Evolutionary conservation across 2,329 filamentous ascomycete genomes (phyloP).

Genomic region (Dissoconium aciculare): DNA sequence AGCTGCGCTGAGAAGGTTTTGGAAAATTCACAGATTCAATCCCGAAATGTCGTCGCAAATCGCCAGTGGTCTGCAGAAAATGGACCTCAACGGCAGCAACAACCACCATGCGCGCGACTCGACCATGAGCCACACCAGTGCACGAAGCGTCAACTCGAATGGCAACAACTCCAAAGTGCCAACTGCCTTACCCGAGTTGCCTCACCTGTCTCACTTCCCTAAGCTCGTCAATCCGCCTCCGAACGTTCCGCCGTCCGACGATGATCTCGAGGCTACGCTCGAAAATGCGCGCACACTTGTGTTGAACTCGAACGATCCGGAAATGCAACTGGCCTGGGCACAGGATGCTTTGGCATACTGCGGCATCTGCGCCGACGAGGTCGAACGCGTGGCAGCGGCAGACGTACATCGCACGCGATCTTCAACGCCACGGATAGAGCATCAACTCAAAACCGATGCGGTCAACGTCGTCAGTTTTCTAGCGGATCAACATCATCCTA

Average conservation of each 20-base stretch:
- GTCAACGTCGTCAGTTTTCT: constrained; percentile 85
- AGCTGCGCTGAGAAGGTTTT: too few relatives aligned
- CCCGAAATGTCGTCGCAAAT: constrained; percentile 90
- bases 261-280: constrained; percentile 80
- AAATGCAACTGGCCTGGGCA: constrained; percentile 94
- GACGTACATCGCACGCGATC: constrained; percentile 36
- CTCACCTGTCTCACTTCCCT: constrained; percentile 84
- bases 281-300: constrained; percentile 73
- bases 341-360: constrained; percentile 83
- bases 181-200: constrained; percentile 22
- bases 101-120: constrained; percentile 9
- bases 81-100: constrained; percentile 43
- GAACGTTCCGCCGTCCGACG: constrained; percentile 84
- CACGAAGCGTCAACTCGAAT: constrained; percentile 11
- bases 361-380: constrained; percentile 66
- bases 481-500: constrained; percentile 79
- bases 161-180: neutral
- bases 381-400: constrained; percentile 47
- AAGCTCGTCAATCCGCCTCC: constrained; percentile 62
- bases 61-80: constrained; percentile 80
- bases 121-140: constrained; percentile 22
- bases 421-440: constrained; percentile 71
- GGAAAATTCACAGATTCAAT: constrained; percentile 17
- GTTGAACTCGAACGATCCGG: constrained; percentile 81
- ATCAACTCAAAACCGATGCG: constrained; percentile 74